phyloP scores from a whole-genome alignment of 2,329 filamentous ascomycete genomes.

The Talaromyces sp. region DNA sequence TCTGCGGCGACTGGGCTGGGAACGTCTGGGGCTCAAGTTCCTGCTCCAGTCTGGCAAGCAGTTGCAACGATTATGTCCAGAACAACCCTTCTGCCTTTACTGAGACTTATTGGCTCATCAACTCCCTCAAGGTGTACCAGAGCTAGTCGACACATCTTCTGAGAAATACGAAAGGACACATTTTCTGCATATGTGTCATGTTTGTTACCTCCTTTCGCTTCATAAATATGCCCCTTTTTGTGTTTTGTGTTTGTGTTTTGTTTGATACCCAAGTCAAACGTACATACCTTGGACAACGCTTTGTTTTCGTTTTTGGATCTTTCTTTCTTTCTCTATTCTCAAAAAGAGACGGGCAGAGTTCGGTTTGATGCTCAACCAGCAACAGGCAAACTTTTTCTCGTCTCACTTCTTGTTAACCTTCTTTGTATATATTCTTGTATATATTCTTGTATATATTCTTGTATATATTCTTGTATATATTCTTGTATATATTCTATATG shows the following conservation, averaged over 20 bases:
- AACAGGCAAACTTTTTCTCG: no score
- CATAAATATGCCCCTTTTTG: neutral
- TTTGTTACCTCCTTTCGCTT: neutral
- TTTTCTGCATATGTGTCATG: neutral
- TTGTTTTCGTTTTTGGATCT: neutral
- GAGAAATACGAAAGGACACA: neutral
- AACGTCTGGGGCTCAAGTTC: slow-evolving; percentile 57
- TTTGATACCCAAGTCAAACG: slow-evolving; percentile 1
- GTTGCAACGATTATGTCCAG: slow-evolving; percentile 68
- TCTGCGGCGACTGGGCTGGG: slow-evolving; percentile 86
- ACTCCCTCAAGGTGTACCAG: slow-evolving; percentile 62
- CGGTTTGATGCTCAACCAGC: neutral
- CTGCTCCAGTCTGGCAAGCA: slow-evolving; percentile 56
- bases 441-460: no score
- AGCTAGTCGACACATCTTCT: neutral
- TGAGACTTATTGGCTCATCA: slow-evolving; percentile 73
- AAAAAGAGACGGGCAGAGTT: neutral
- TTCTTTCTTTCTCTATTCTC: neutral
- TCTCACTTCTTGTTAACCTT: neutral
- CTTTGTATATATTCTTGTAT: neutral
- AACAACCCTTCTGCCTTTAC: slow-evolving; percentile 65
- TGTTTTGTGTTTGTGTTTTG: neutral
- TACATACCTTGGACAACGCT: neutral
- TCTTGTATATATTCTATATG: neutral
- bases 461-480: no score